These are phyloP conservation scores for Sporothrix protearum DNA, from an alignment of 2,329 filamentous ascomycete species.

Conservation along the genomic window DNA sequence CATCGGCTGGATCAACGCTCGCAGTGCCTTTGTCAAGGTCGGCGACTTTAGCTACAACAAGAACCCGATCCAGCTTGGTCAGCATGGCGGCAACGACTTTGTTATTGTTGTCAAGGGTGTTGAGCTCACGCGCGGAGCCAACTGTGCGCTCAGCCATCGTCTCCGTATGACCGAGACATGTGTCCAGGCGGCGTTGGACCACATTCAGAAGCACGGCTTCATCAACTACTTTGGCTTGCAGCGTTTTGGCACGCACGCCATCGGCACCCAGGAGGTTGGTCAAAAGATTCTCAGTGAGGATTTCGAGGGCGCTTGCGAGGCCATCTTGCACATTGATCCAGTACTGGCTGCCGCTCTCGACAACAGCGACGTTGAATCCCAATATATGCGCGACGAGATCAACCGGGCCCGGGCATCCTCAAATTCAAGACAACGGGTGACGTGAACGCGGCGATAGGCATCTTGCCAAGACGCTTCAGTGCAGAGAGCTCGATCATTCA, in stretches of 20 bases:
- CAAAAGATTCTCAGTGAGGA: slow-evolving; percentile 78
- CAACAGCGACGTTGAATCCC: slow-evolving; percentile 40
- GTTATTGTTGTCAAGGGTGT: slow-evolving; percentile 87
- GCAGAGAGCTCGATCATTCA: slow-evolving; percentile 77
- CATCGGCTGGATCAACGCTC: slow-evolving; percentile 62
- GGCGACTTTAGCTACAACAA: slow-evolving; percentile 79
- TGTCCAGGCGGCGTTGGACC: slow-evolving; percentile 58
- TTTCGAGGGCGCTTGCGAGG: slow-evolving; percentile 73
- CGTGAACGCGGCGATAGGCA: slow-evolving; percentile 57
- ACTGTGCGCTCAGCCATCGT: slow-evolving; percentile 48
- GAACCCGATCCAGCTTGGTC: slow-evolving; percentile 72
- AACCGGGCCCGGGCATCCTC: slow-evolving; percentile 71
- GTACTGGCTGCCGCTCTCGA: slow-evolving; percentile 44
- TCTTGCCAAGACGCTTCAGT: slow-evolving; percentile 74
- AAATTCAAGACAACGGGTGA: slow-evolving; percentile 64
- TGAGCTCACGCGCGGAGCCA: slow-evolving; percentile 50
- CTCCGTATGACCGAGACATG: slow-evolving; percentile 45
- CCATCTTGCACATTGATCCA: slow-evolving; percentile 70
- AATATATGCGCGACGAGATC: slow-evolving; percentile 69
- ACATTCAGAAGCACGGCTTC: slow-evolving; percentile 73
- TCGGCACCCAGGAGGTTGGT: slow-evolving; percentile 81
- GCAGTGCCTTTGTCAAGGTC: slow-evolving; percentile 60
- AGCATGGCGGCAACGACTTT: slow-evolving; percentile 87
- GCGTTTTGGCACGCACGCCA: slow-evolving; percentile 83
- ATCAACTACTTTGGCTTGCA: slow-evolving; percentile 99